Conservation (phyloP, 2,329 filamentous ascomycete genomes). For the Penicillium brasilianum region DNA sequence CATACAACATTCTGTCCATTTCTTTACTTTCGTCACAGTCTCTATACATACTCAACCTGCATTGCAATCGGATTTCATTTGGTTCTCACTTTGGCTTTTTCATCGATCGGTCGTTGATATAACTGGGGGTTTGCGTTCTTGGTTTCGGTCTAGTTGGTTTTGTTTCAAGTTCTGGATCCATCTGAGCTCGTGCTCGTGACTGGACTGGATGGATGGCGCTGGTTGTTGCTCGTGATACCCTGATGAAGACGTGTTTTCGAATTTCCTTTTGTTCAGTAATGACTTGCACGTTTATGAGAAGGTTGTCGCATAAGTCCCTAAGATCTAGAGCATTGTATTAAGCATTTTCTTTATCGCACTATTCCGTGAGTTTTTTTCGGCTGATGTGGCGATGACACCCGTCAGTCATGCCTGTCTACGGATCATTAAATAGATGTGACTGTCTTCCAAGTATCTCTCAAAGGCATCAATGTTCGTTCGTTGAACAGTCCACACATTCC, state of each 20-base stretch:
- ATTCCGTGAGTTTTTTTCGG: neutral
- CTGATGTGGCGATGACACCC: too few relatives aligned
- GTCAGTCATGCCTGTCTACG: too few relatives aligned
- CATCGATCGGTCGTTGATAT: neutral
- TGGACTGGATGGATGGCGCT: slow-evolving; percentile 2
- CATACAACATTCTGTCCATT: neutral
- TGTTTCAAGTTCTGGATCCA: neutral
- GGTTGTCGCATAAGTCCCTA: neutral
- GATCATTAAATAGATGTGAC: too few relatives aligned
- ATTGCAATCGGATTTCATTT: slow-evolving; percentile 6
- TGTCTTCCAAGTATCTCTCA: too few relatives aligned
- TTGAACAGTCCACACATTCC: neutral
- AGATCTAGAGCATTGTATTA: neutral
- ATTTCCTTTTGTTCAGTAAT: neutral
- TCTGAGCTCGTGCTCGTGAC: neutral
- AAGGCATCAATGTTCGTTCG: too few relatives aligned
- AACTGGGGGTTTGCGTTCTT: neutral
- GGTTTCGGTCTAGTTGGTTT: neutral
- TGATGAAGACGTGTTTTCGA: neutral
- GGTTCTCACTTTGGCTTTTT: neutral
- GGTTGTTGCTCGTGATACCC: slow-evolving; percentile 4
- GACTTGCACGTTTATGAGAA: neutral
- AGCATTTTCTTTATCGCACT: neutral
- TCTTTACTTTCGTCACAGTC: neutral
- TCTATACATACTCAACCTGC: neutral